A percentile compares a stretch with the other conserved stretches of the same genome.
These are phyloP conservation scores for Pyrenochaeta sp. DNA, from an alignment of 2,329 filamentous ascomycete genomes.

Conservation along the genomic window DNA sequence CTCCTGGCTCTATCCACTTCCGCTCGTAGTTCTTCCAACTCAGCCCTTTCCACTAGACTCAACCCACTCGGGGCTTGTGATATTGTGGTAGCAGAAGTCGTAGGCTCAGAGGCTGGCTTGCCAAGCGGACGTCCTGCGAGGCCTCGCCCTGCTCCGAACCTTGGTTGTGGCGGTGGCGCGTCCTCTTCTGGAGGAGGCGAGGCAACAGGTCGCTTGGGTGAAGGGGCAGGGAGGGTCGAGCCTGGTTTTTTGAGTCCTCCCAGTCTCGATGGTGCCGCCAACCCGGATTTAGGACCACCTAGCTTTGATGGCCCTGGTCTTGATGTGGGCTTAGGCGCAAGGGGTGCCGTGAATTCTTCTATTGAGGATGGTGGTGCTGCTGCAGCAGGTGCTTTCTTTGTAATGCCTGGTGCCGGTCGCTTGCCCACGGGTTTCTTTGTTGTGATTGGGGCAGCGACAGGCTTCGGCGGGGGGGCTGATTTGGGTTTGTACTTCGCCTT, in stretches of 20 bases:
- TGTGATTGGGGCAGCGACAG: slow-evolving; percentile 59
- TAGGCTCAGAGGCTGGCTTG: slow-evolving; percentile 79
- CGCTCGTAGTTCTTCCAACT: slow-evolving; percentile 85
- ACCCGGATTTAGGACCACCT: slow-evolving; percentile 50
- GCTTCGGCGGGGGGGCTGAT: slow-evolving; percentile 66
- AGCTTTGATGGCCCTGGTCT: slow-evolving; percentile 55
- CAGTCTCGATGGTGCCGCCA: slow-evolving; percentile 43
- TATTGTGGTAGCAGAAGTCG: slow-evolving; percentile 49
- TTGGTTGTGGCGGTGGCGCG: slow-evolving; percentile 59
- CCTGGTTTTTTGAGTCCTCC: slow-evolving; percentile 55
- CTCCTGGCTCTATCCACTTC: slow-evolving; percentile 81
- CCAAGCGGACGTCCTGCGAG: slow-evolving; percentile 85
- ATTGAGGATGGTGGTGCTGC: slow-evolving; percentile 46
- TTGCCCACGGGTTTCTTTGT: slow-evolving; percentile 56
- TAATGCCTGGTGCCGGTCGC: slow-evolving; percentile 58
- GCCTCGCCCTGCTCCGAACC: slow-evolving; percentile 72
- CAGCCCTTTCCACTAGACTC: slow-evolving; percentile 82
- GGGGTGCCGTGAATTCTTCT: slow-evolving; percentile 60
- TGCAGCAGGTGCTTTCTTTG: slow-evolving; percentile 60
- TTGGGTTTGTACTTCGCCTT: slow-evolving; percentile 94
- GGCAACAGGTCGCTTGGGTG: slow-evolving; percentile 53
- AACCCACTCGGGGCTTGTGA: slow-evolving; percentile 68
- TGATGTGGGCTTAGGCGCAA: slow-evolving; percentile 66
- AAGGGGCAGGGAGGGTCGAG: slow-evolving; percentile 46
- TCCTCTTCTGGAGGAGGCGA: slow-evolving; percentile 56